phyloP scores from a whole-genome alignment of 2,329 filamentous ascomycete genomes.

The Fusarium sp. region DNA sequence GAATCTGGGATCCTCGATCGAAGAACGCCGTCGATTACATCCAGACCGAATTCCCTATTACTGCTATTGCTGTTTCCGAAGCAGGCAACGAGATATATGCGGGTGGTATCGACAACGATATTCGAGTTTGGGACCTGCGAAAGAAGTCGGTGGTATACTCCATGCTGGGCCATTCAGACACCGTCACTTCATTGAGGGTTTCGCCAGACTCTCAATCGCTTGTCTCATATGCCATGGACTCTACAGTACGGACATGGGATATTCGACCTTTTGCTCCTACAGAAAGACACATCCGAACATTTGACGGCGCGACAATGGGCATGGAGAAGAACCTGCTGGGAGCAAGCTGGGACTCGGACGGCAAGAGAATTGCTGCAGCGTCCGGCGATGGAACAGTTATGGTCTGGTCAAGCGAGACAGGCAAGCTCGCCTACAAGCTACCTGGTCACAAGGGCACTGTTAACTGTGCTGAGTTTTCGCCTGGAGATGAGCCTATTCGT shows the following conservation, averaged over 20 bases:
- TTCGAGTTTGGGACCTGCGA: conserved; percentile 95
- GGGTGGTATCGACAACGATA: conserved; percentile 96
- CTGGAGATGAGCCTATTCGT: conserved; percentile 87
- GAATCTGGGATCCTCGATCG: conserved; percentile 93
- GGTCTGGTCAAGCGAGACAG: conserved; percentile 89
- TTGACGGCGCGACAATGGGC: conserved; percentile 89
- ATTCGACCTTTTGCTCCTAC: conserved; percentile 93
- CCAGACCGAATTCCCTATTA: conserved; percentile 91
- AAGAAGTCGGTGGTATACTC: conserved; percentile 91
- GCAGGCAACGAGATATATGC: conserved; percentile 96
- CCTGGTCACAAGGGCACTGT: conserved; percentile 96
- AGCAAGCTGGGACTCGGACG: conserved; percentile 89
- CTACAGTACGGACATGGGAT: conserved; percentile 95
- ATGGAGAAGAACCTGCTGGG: conserved; percentile 92
- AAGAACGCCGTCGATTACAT: conserved; percentile 91
- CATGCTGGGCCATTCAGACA: conserved; percentile 91
- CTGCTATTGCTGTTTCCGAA: conserved; percentile 89
- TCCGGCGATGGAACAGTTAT: conserved; percentile 92
- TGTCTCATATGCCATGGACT: conserved; percentile 93
- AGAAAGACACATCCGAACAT: conserved; percentile 86
- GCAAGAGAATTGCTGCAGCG: conserved; percentile 88
- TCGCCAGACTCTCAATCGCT: conserved; percentile 93
- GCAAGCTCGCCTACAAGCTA: conserved; percentile 92
- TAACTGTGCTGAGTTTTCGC: conserved; percentile 93
- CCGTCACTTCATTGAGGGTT: conserved; percentile 88